A percentile compares a stretch with the other conserved stretches of the same genome.
These are phyloP conservation scores for Nemania diffusa DNA, from an alignment of 2,329 filamentous ascomycete genomes.

Conservation along the genomic window DNA sequence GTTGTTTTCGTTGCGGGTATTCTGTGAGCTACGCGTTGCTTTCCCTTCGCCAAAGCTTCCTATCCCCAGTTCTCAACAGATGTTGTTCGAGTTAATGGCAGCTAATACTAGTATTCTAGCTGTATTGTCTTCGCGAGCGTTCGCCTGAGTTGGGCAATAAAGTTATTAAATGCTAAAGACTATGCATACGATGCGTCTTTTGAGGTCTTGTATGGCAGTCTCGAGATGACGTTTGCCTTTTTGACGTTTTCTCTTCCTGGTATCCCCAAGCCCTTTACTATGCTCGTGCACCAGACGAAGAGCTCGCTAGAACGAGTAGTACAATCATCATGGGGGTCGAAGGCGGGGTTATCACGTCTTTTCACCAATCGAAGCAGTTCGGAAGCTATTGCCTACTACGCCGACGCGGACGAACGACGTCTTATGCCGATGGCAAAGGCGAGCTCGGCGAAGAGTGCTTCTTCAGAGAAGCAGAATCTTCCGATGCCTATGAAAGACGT, in stretches of 20 bases:
- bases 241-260: neutral
- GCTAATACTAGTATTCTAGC: neutral
- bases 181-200: neutral
- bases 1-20: neutral
- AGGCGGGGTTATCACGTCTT: neutral
- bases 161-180: neutral
- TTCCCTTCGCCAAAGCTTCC: neutral
- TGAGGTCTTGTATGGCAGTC: neutral
- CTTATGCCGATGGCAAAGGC: neutral
- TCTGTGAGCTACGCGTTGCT: neutral
- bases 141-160: neutral
- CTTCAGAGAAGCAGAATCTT: neutral
- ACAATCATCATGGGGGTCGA: neutral
- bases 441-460: neutral
- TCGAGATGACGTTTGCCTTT: constrained; percentile 8
- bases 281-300: neutral
- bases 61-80: no score
- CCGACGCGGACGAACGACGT: neutral
- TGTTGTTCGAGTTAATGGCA: neutral
- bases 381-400: neutral
- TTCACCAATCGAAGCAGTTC: neutral
- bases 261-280: neutral
- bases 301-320: neutral
- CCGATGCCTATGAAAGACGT: neutral
- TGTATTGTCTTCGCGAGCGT: neutral